Base-by-base conservation (phyloP, 202 grass and related monocot species). In the Dendrocalamus latiflorus region DNA sequence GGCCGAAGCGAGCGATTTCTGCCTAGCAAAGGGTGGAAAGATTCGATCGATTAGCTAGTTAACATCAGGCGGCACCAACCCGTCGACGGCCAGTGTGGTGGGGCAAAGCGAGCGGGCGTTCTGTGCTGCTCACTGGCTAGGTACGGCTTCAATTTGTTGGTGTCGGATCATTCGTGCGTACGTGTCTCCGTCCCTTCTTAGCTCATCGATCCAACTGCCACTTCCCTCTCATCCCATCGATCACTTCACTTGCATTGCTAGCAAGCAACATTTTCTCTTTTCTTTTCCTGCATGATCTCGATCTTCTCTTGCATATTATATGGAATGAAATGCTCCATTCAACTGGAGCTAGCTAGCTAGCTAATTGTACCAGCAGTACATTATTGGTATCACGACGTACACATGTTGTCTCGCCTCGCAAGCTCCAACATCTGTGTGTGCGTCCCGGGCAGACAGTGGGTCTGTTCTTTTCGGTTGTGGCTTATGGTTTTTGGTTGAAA, bases 91-190 rank as follows among this genome's bases (percentile, higher is more conserved):
- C 43, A 17, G 9, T 24, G n/a, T 57, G n/a, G n/a, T 57, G 9
- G n/a, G n/a, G 49, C 53, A 18, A 33, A 44, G 16, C 43, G 75
- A 44, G 28, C 9, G n/a, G 14, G 14, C 34, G 10, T 10, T 64
- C 10, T 39, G 21, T 37, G 41, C 18, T 24, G 28, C 7, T 76
- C 37, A 15, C 48, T 66, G 48, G 84, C 76, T 74, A 67, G 84
- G 68, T 86, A 80, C 76, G 84, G 76, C 39, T 53, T 86, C 84
- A 75, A 74, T 81, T 75, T 75, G 84, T 86, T 81, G 84, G 84
- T 86, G 84, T 38, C 50, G 84, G 84, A 86, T 80, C 33, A 33
- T 33, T 33, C 33, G 0, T 33, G 33, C 33, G 33, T 33, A 33
- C 33, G 33, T 33, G 33, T 33, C 33, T 33, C 33, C 33, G 0